Conservation (phyloP, 2,329 filamentous ascomycete genomes). For the Talaromyces sp. region DNA sequence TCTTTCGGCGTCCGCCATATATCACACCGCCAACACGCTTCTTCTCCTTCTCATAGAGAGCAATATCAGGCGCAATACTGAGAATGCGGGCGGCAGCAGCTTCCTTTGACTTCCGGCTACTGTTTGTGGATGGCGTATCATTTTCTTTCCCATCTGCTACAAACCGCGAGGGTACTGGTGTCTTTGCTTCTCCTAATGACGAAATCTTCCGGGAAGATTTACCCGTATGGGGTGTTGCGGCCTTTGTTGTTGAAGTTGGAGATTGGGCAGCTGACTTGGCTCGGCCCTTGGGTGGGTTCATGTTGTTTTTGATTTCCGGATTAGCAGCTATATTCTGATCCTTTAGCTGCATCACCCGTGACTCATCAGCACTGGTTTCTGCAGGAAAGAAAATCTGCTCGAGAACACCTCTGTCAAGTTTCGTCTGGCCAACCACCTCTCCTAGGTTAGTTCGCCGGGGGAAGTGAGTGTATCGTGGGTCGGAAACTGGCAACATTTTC, state of each 20-base stretch:
- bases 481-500: slow-evolving; percentile 65
- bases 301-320: slow-evolving; percentile 7
- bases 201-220: slow-evolving; percentile 23
- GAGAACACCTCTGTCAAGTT: slow-evolving; percentile 65
- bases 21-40: slow-evolving; percentile 68
- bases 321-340: slow-evolving; percentile 26
- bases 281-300: slow-evolving; percentile 16
- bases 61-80: slow-evolving; percentile 74
- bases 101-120: slow-evolving; percentile 81
- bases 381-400: slow-evolving; percentile 62
- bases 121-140: slow-evolving; percentile 68
- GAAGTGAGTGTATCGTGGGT: slow-evolving; percentile 77
- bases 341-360: slow-evolving; percentile 29
- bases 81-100: slow-evolving; percentile 74
- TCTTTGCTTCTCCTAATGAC: slow-evolving; percentile 37
- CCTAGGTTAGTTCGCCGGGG: slow-evolving; percentile 84
- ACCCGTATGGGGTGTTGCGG: slow-evolving; percentile 12
- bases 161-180: slow-evolving; percentile 50
- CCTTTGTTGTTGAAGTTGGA: slow-evolving; percentile 1
- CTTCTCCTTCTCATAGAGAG: slow-evolving; percentile 86
- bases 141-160: slow-evolving; percentile 70
- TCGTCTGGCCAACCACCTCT: slow-evolving; percentile 86
- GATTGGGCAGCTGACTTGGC: slow-evolving; percentile 16
- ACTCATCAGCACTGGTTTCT: slow-evolving; percentile 18
- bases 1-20: slow-evolving; percentile 51